A percentile compares a stretch with the other conserved stretches of the same genome.
phyloP scores from a whole-genome alignment of 345 rosid genomes.

The Bruguiera sexangula region DNA sequence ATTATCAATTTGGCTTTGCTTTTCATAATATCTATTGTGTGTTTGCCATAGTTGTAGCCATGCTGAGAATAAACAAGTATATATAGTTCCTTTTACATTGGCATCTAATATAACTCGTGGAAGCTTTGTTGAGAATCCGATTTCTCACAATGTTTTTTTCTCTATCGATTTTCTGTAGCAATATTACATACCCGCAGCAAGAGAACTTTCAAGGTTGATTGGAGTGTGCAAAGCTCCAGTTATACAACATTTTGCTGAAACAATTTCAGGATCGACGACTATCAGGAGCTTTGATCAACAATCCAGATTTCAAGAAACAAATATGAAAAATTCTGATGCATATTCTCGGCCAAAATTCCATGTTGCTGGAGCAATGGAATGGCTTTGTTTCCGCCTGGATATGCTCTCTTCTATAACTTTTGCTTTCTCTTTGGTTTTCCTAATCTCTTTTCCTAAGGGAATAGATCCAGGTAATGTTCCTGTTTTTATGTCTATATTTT shows the following conservation, averaged over 20 bases:
- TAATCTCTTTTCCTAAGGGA: slow-evolving; percentile 52
- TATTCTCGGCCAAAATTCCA: slow-evolving; percentile 55
- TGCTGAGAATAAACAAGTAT: too few species aligned
- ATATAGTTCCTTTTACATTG: too few species aligned
- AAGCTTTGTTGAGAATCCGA: too few species aligned
- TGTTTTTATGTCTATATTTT: background rate
- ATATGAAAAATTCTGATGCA: slow-evolving; percentile 50
- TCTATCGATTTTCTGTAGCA: slow-evolving; percentile 36
- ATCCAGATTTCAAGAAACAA: slow-evolving; percentile 48
- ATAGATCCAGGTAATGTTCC: slow-evolving; percentile 61
- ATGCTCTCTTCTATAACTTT: slow-evolving; percentile 52
- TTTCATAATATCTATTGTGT: too few species aligned
- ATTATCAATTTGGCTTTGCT: background rate
- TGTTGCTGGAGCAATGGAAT: slow-evolving; percentile 53
- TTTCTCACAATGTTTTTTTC: slow-evolving; percentile 4
- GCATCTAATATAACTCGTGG: too few species aligned
- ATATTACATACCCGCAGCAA: slow-evolving; percentile 63
- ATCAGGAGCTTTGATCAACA: slow-evolving; percentile 73
- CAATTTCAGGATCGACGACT: slow-evolving; percentile 62
- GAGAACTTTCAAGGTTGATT: slow-evolving; percentile 63
- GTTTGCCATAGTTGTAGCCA: too few species aligned
- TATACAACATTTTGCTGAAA: slow-evolving; percentile 73
- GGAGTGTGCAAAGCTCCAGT: slow-evolving; percentile 74
- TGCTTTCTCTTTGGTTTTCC: slow-evolving; percentile 53
- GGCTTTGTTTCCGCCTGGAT: slow-evolving; percentile 73